Conservation (phyloP, 441 rosid species). For the Corymbia calophylla region DNA sequence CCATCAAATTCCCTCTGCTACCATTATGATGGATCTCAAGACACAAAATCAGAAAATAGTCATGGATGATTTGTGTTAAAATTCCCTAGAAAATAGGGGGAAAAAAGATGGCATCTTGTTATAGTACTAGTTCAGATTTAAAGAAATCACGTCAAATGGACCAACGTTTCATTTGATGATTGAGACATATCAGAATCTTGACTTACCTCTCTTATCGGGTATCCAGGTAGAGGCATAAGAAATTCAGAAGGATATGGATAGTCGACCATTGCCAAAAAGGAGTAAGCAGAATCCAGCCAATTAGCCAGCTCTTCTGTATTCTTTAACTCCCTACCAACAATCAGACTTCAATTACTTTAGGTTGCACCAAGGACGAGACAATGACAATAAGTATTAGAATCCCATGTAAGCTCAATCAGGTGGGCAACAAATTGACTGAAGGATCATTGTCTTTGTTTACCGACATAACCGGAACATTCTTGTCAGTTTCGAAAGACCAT, state of each 20-base stretch:
- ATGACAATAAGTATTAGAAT: neutral
- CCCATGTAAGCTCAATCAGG: neutral
- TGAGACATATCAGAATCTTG: neutral
- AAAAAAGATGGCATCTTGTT: neutral
- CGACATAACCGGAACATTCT: neutral
- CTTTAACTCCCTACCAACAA: neutral
- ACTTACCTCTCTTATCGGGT: conserved; percentile 56
- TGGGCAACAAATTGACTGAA: neutral
- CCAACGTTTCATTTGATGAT: neutral
- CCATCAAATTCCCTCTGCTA: neutral
- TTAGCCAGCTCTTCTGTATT: conserved; percentile 26
- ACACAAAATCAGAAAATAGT: neutral
- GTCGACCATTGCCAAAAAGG: conserved; percentile 68
- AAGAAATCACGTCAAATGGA: neutral
- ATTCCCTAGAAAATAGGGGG: neutral
- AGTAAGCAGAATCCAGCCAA: conserved; percentile 65
- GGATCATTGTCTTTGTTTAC: neutral
- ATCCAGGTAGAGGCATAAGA: conserved; percentile 70
- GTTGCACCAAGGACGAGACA: neutral
- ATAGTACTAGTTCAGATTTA: neutral
- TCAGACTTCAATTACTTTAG: neutral
- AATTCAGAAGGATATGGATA: conserved; percentile 65
- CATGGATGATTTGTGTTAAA: neutral
- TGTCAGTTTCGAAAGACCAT: neutral
- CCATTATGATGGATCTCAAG: neutral